These are phyloP conservation scores for Amphicarpaea edgeworthii DNA, from an alignment of 306 rosid genomes.

Conservation along the genomic window DNA sequence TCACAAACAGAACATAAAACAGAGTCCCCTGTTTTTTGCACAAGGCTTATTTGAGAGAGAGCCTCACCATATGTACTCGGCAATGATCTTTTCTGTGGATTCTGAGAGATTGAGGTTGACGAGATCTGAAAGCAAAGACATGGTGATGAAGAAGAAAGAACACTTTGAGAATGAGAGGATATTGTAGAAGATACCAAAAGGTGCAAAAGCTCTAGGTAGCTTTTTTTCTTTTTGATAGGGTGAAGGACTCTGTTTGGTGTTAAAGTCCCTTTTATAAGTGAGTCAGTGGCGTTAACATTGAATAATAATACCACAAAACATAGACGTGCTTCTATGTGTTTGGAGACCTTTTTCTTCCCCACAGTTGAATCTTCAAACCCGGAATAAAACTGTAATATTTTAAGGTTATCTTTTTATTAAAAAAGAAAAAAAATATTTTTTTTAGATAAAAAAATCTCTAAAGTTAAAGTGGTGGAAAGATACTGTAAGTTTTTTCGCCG, in stretches of 20 bases:
- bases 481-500: neutral
- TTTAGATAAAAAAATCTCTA: too few species aligned
- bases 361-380: neutral
- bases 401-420: neutral
- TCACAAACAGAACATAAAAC: neutral
- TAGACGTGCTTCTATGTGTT: neutral
- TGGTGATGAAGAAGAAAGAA: slow-evolving; percentile 23
- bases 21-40: slow-evolving; percentile 40
- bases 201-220: neutral
- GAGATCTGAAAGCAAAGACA: slow-evolving; percentile 60
- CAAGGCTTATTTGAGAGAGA: neutral
- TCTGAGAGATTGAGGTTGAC: slow-evolving; percentile 64
- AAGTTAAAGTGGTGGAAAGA: neutral
- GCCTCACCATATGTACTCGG: slow-evolving; percentile 81
- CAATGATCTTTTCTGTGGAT: slow-evolving; percentile 56
- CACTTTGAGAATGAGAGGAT: neutral
- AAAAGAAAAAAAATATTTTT: too few species aligned
- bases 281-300: neutral
- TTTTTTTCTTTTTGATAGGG: slow-evolving; percentile 15
- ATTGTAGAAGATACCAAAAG: neutral
- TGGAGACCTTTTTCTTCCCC: neutral
- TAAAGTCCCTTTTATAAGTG: slow-evolving; percentile 10
- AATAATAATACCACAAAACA: neutral
- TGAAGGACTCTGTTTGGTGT: neutral
- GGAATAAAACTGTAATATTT: neutral